Evolutionary conservation across 1,139 yeast species (phyloP), one percentile per base, ranked within the genome.

Genomic region (Suhomyces kunorum): DNA sequence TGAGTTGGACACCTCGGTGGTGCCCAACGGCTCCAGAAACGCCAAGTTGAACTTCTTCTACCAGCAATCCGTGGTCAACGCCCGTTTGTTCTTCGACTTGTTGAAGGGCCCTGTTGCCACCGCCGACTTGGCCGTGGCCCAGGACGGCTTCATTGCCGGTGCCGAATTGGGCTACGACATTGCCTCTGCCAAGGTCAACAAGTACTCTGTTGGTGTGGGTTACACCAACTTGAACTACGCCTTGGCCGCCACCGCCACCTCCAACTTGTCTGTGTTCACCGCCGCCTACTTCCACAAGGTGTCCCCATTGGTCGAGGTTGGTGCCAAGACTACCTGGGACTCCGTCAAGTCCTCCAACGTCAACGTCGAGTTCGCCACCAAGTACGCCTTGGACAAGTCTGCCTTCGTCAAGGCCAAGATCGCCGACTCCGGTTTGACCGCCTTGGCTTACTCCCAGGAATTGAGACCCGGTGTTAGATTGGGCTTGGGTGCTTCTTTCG

Each of bases 251-350:
- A 81, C 94, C 58, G 89, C 95, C 59, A 80, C 94, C 65, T 81
- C 86, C 76, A 88, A 89, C 81, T 80, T 90, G 66, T 80, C 89
- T 46, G 83, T 90, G 55, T 88, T 85, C 80, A 78, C 96, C 44
- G 97, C 97, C 59, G 92, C 96, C 57, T 89, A 90, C 83, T 92
- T 82, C 89, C 98, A 92, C 85, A 86, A 79, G 71, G 95, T 92
- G 53, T 81, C 89, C 57, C 87, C 94, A 53, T 72, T 76, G 58
- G 89, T 92, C 58, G 96, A 92, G 80, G 96, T 90, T 58, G 98
- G 97, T 76, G 96, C 97, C 59, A 90, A 87, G 80, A 96, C 97
- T 61, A 83, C 94, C 55, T 87, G 94, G 83, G 96, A 89, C 76
- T 83, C 95, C 52, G 76, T 73, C 58, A 73, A 73, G 66, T 83